Evolutionary conservation across 2,329 filamentous ascomycete species (phyloP).

Genomic region (Exophiala viscosa): DNA sequence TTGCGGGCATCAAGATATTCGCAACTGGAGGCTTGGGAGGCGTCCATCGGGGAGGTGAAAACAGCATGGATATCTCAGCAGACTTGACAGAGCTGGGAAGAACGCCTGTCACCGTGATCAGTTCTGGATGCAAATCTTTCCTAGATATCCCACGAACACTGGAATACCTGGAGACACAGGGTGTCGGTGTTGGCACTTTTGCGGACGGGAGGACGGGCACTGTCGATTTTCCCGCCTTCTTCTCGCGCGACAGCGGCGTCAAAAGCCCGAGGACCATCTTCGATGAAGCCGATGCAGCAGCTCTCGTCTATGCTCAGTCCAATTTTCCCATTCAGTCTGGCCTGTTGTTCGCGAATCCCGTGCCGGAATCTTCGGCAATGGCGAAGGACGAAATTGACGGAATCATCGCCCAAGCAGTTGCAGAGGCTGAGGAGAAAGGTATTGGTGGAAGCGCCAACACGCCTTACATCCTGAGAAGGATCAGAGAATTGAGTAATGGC

Average conservation of each 20-base stretch:
- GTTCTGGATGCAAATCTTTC: conserved; percentile 92
- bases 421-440: conserved; percentile 61
- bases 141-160: conserved; percentile 86
- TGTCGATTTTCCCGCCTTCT: conserved; percentile 90
- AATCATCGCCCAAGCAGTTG: conserved; percentile 65
- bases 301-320: conserved; percentile 79
- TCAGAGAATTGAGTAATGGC: conserved; percentile 72
- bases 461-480: conserved; percentile 73
- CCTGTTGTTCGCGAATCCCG: conserved; percentile 83
- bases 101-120: conserved; percentile 82
- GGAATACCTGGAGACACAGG: conserved; percentile 69
- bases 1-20: conserved; percentile 87
- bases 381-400: conserved; percentile 66
- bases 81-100: conserved; percentile 91
- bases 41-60: conserved; percentile 84
- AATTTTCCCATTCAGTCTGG: conserved; percentile 70
- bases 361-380: conserved; percentile 67
- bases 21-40: conserved; percentile 92
- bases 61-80: conserved; percentile 87
- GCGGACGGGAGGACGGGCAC: conserved; percentile 65
- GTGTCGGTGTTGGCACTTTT: conserved; percentile 82
- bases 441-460: conserved; percentile 74
- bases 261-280: conserved; percentile 72
- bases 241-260: conserved; percentile 79
- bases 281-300: conserved; percentile 76